Evolutionary conservation across 1,284 basidiomycete genomes (phyloP), one percentile per base, ranked within the genome.

Genomic region (Porodaedalea pini): DNA sequence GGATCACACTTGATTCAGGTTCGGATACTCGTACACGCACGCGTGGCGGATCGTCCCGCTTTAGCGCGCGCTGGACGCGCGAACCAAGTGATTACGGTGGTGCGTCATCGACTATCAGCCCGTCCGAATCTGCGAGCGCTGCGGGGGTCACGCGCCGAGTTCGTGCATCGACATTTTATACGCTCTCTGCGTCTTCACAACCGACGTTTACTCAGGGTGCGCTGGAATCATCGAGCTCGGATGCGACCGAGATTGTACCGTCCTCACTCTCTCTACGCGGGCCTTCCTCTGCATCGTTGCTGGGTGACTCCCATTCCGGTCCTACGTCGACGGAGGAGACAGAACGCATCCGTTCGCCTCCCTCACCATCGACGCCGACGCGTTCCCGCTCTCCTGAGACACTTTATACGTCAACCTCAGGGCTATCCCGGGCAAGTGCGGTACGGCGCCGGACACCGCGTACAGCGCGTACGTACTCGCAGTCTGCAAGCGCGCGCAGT

Each of bases 211-310:
- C 39, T 15, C 32, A 34, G 5, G 25, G n/a, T 1, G 52, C 44
- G 17, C 21, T 53, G 32, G 58, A 61, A 34, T 37, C 44, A 6
- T 37, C 29, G 11, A 55, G 7, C 60, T 76, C 21, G 74, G 73
- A 31, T 62, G 78, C 44, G 69, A 70, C 1, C 75, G 74, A 76
- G 27, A 70, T 79, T 19, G 70, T 76, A 13, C 68, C 81, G 0
- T 81, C 82, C 0, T 79, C 83, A 3, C 65, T 83, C 51, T 83
- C 82, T 0, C 77, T 78, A 51, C 71, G 80, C n/a, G 73, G 79
- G 1, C 75, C 81, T 3, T 74, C 77, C 13, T 80, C 82, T 27
- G 76, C 76, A 4, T 85, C 83, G 1, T 74, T 81, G 58, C 69
- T 85, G 1, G 80, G 82, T 0, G 80, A 83, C 64, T 83, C 81